phyloP scores from a whole-genome alignment of 805 yeast species.

The Candida coleopterorum region DNA sequence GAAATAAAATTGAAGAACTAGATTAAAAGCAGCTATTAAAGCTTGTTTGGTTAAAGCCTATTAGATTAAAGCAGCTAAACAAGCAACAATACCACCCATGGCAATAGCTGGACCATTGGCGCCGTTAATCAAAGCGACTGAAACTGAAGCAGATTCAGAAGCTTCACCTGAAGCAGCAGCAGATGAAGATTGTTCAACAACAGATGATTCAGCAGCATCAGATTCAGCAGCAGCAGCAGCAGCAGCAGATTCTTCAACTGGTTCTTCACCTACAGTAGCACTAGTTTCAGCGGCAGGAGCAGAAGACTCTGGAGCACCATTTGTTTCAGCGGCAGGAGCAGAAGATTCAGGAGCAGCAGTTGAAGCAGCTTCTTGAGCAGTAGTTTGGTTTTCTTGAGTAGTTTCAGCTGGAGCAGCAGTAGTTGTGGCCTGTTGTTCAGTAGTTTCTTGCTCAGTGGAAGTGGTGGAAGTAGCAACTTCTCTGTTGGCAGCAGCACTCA shows the following conservation, averaged over 20 bases:
- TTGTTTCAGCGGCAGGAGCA: not conserved
- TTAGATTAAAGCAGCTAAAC: conserved; percentile 7
- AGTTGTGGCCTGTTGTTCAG: conserved; percentile 1
- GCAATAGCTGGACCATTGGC: conserved; percentile 7
- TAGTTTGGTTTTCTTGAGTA: conserved; percentile 10
- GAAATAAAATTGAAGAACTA: too few species aligned
- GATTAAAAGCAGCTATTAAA: not conserved
- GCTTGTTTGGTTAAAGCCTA: too few species aligned
- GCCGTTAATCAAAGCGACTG: conserved; percentile 2
- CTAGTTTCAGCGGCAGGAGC: not conserved
- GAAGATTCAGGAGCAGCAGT: conserved; percentile 13
- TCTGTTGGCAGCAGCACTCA: conserved; percentile 22
- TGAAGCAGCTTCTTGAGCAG: conserved; percentile 17
- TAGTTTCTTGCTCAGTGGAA: not conserved
- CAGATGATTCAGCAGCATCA: not conserved
- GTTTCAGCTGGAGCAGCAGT: not conserved
- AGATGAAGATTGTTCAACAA: not conserved
- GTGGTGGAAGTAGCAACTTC: conserved; percentile 1
- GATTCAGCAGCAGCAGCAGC: not conserved
- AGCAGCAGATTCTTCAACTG: conserved; percentile 88
- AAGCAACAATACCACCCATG: conserved; percentile 7
- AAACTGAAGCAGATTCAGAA: not conserved
- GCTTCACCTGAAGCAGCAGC: not conserved
- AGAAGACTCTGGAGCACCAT: conserved; percentile 1
- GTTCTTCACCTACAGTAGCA: conserved; percentile 63